Conservation (phyloP, 805 yeast genomes). For the Jamesozyma piceae region DNA sequence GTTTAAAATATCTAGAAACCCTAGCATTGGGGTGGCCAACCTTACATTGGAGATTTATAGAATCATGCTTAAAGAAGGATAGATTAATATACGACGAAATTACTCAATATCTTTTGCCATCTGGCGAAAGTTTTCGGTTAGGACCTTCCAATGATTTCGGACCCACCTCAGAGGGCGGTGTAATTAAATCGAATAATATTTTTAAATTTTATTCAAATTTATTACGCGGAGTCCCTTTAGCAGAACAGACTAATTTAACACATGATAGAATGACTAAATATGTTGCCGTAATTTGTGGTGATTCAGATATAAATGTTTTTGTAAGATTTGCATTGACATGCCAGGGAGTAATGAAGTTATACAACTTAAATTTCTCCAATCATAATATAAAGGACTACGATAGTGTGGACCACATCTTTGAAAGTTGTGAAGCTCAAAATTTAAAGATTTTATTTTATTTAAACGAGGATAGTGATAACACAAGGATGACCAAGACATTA, state of each 20-base stretch:
- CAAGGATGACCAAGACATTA: conserved; percentile 6
- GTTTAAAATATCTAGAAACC: conserved; percentile 68
- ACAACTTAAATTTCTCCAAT: conserved; percentile 5
- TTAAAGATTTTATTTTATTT: conserved; percentile 14
- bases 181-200: conserved; percentile 42
- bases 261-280: conserved; percentile 22
- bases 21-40: conserved; percentile 84
- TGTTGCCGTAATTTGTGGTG: conserved; percentile 31
- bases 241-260: conserved; percentile 31
- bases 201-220: conserved; percentile 35
- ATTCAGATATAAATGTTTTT: conserved; percentile 21
- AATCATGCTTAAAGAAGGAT: conserved; percentile 35
- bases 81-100: conserved; percentile 27
- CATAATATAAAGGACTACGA: neutral
- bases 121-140: conserved; percentile 54
- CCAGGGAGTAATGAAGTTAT: conserved; percentile 14
- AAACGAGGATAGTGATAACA: conserved; percentile 9
- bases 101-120: conserved; percentile 52
- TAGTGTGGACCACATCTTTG: neutral
- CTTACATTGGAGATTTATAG: conserved; percentile 47
- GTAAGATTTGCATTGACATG: conserved; percentile 20
- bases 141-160: neutral
- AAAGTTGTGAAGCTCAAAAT: neutral
- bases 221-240: conserved; percentile 25
- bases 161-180: conserved; percentile 11